Percentiles rank a stretch among this genome's conserved stretches.
These are phyloP conservation scores for Saccharomyces paradoxus DNA, from an alignment of 805 yeast species.

Conservation along the genomic window DNA sequence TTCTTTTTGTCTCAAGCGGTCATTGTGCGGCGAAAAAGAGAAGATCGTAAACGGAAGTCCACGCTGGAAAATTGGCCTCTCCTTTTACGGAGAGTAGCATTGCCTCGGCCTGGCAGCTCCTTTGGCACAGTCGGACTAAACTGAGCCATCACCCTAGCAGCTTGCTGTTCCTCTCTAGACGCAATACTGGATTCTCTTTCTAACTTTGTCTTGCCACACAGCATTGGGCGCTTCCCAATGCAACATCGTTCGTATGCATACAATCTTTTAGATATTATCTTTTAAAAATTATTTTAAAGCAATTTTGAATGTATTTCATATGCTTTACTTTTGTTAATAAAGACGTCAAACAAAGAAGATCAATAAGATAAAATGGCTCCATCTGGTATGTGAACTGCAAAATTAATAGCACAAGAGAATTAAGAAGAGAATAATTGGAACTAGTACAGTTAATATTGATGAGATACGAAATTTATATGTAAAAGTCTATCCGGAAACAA, in stretches of 20 bases:
- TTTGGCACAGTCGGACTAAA: neutral
- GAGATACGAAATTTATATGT: neutral
- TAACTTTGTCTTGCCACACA: neutral
- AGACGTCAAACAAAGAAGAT: constrained; percentile 1
- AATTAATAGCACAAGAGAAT: neutral
- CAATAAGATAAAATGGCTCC: constrained; percentile 33
- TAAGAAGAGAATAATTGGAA: neutral
- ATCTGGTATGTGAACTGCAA: constrained; percentile 31
- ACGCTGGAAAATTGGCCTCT: neutral
- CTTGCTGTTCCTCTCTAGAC: neutral
- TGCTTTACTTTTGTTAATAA: neutral
- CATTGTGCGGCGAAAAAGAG: neutral
- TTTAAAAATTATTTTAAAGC: neutral
- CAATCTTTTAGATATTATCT: neutral
- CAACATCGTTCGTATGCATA: neutral
- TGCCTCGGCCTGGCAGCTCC: neutral
- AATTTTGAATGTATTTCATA: neutral
- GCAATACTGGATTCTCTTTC: too few species aligned
- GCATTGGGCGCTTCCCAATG: neutral
- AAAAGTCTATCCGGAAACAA: neutral
- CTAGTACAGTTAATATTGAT: neutral
- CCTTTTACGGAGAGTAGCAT: neutral
- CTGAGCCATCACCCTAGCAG: neutral
- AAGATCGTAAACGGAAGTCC: neutral
- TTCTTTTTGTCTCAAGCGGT: neutral